Evolutionary conservation across 2,329 filamentous ascomycete genomes (phyloP).

Genomic region (Thelonectria olida): DNA sequence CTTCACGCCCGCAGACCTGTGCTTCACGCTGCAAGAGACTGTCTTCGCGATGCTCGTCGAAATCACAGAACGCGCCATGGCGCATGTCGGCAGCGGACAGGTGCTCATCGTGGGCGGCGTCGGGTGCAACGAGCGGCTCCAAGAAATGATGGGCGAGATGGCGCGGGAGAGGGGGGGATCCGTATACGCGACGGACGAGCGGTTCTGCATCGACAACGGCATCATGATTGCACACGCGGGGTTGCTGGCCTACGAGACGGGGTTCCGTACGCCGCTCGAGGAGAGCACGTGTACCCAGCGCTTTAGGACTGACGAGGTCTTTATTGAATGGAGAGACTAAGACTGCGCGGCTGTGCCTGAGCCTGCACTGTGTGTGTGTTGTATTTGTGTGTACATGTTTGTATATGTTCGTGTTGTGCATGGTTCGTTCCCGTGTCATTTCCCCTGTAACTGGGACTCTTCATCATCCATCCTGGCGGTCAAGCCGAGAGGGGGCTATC

Average conservation of each 20-base stretch:
- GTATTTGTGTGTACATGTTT: background rate
- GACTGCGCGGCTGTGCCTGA: constrained; percentile 15
- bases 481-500: background rate
- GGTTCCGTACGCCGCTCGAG: constrained; percentile 78
- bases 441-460: background rate
- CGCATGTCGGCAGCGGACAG: constrained; percentile 89
- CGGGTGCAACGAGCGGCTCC: constrained; percentile 91
- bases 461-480: background rate
- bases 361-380: constrained; percentile 1
- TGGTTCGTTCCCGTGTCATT: constrained; percentile 6
- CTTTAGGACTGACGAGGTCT: constrained; percentile 84
- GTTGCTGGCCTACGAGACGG: constrained; percentile 82
- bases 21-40: constrained; percentile 95
- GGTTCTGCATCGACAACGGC: constrained; percentile 98
- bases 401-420: background rate
- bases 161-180: constrained; percentile 86
- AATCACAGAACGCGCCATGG: constrained; percentile 98
- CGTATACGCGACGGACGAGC: constrained; percentile 94
- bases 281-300: constrained; percentile 88
- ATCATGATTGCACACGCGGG: constrained; percentile 99
- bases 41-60: constrained; percentile 97
- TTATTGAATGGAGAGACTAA: constrained; percentile 79
- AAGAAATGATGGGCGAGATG: constrained; percentile 99
- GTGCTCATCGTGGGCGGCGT: constrained; percentile 96
- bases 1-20: constrained; percentile 85